These are phyloP conservation scores for Diaporthe vexans DNA, from an alignment of 2,329 filamentous ascomycete species.

Conservation along the genomic window DNA sequence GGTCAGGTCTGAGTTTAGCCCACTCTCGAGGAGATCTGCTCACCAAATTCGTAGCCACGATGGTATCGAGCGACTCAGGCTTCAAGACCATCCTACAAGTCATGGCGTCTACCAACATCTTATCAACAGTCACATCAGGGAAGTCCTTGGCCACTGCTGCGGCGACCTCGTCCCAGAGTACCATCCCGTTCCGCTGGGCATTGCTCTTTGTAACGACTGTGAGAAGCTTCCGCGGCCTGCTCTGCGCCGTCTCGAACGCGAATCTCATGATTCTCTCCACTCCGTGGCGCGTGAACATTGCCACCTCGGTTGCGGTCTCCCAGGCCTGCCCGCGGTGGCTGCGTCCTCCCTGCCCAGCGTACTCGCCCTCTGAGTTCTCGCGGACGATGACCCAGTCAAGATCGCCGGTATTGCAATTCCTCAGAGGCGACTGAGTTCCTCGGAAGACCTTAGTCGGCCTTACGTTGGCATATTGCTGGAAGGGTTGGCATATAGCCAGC, in stretches of 20 bases:
- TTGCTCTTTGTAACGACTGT: constrained; percentile 77
- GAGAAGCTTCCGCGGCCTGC: constrained; percentile 68
- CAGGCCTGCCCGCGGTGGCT: constrained; percentile 69
- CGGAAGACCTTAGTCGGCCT: constrained; percentile 71
- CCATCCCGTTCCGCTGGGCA: constrained; percentile 76
- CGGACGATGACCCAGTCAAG: constrained; percentile 77
- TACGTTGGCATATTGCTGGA: constrained; percentile 78
- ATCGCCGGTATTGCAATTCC: constrained; percentile 62
- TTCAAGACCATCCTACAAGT: constrained; percentile 69
- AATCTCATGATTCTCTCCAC: constrained; percentile 74
- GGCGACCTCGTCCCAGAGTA: constrained; percentile 76
- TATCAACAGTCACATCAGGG: constrained; percentile 71
- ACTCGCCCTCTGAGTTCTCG: constrained; percentile 77
- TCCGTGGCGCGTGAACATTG: constrained; percentile 72
- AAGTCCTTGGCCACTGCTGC: constrained; percentile 68
- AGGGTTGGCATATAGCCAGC: constrained; percentile 72
- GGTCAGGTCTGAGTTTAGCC: neutral
- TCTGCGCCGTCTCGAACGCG: constrained; percentile 68
- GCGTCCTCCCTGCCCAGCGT: constrained; percentile 73
- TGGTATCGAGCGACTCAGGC: constrained; percentile 70
- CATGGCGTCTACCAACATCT: constrained; percentile 73
- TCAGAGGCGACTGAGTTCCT: constrained; percentile 69
- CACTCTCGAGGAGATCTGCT: neutral
- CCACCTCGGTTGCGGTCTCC: constrained; percentile 73
- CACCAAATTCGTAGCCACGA: constrained; percentile 73